Conservation (phyloP, 495 filamentous ascomycete genomes). For the Aspergillus hancockii region DNA sequence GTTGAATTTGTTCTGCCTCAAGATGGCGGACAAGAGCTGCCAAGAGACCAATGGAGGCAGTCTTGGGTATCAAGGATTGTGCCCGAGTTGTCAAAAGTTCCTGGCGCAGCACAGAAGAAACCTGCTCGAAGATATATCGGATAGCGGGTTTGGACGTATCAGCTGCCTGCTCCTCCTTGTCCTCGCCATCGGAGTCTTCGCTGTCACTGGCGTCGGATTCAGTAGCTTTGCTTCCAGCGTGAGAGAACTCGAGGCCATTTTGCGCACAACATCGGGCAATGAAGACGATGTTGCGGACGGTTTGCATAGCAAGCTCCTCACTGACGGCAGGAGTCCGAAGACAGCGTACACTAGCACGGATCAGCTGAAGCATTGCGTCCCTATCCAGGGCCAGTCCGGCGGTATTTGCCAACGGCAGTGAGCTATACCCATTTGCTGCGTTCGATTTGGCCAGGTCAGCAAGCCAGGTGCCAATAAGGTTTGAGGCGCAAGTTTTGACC, state of each 20-base stretch:
- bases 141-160: slow-evolving; percentile 52
- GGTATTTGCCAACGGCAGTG: slow-evolving; percentile 67
- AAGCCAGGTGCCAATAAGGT: slow-evolving; percentile 74
- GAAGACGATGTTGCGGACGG: slow-evolving; percentile 75
- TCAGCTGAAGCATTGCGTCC: slow-evolving; percentile 65
- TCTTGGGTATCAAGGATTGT: slow-evolving; percentile 66
- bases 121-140: slow-evolving; percentile 70
- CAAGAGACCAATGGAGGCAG: slow-evolving; percentile 72
- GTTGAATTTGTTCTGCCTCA: slow-evolving; percentile 54
- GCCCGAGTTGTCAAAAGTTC: slow-evolving; percentile 67
- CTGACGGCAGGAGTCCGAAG: slow-evolving; percentile 65
- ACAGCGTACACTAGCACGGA: slow-evolving; percentile 62
- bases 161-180: slow-evolving; percentile 24
- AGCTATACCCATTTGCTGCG: slow-evolving; percentile 47
- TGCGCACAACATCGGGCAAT: slow-evolving; percentile 67
- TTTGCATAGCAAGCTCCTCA: slow-evolving; percentile 69
- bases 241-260: slow-evolving; percentile 56
- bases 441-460: slow-evolving; percentile 72
- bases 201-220: slow-evolving; percentile 38
- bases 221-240: slow-evolving; percentile 35
- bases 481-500: slow-evolving; percentile 75
- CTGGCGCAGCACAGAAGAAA: slow-evolving; percentile 74
- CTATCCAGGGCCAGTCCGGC: slow-evolving; percentile 66
- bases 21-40: slow-evolving; percentile 60
- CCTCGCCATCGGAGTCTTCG: slow-evolving; percentile 47